Base-by-base conservation (phyloP, 2,329 filamentous ascomycete species). In the Raffaelea deltoideospora region DNA sequence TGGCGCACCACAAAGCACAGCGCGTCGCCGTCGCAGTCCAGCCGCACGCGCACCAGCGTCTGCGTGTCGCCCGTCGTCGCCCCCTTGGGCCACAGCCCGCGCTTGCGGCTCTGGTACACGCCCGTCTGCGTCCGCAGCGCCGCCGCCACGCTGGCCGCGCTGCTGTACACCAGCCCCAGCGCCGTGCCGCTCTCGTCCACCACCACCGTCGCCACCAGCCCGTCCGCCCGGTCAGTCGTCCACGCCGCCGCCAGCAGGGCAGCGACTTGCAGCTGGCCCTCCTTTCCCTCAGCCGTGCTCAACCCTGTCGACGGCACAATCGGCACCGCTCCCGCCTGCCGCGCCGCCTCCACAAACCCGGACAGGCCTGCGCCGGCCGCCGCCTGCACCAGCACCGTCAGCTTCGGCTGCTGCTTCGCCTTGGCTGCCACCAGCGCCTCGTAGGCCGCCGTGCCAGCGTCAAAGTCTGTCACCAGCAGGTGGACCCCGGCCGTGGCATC, bases 11-110 rank as follows among this genome's bases (percentile, higher is more conserved):
- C 72, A 55, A 95, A 96, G 46, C 82, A 79, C 48, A 98, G 60
- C 40, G 87, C 92, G 57, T 98, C 90, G 45, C 79, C 79, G 56
- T 98, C 90, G 57, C 90, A 98, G 58, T 98, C 90, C 37, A 92
- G 65, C 1, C 80, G 79, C 45, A 98, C 71, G 39, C 76, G 76
- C 18, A 96, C 66, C 35, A 98, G 67, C 55, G 95, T 78, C 57
- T 98, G 90, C 11, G 83, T 84, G 54, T 96, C 87, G 13, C 90
- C 90, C 37, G 88, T 96, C 9, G 81, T 90, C 36, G 87, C 83
- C 6, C 90, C 90, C 63, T 98, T 98, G 58, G 93, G 80, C 90
- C 90, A 98, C 21, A 98, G 60, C 1, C 90, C 90, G 31, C 90
- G 74, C 65, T 95, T 96, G 36, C 90, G 72, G 62, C 88, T 96